phyloP scores from a whole-genome alignment of 495 filamentous ascomycete genomes.

The Lophium mytilinum region DNA sequence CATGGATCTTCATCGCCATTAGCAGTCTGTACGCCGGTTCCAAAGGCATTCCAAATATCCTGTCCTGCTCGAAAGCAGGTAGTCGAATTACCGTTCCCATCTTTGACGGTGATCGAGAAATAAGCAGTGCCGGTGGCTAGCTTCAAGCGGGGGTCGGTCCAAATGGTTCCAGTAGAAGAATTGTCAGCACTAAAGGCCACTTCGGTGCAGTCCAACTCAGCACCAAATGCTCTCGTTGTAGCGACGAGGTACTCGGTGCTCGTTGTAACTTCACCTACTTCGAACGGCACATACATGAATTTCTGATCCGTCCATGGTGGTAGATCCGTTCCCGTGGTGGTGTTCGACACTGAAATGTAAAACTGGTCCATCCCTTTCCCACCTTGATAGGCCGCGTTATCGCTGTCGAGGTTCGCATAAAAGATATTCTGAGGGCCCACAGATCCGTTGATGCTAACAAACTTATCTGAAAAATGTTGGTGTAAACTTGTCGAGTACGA shows the following conservation, averaged over 20 bases:
- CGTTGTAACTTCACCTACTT: no score
- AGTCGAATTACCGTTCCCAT: no score
- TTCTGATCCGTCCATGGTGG: conserved; percentile 33
- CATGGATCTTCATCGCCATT: no score
- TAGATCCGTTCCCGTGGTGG: conserved; percentile 24
- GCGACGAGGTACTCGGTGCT: neutral
- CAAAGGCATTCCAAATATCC: no score
- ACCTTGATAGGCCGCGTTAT: no score
- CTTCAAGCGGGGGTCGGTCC: neutral
- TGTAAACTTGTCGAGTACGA: neutral
- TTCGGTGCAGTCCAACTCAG: conserved; percentile 3
- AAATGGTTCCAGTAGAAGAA: neutral
- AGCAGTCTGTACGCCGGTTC: no score
- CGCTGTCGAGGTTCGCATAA: neutral
- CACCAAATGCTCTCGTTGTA: conserved; percentile 6
- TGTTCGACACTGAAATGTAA: conserved; percentile 30
- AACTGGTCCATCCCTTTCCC: conserved; percentile 16
- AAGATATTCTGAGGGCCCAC: neutral
- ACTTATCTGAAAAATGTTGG: neutral
- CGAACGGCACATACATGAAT: conserved; percentile 34
- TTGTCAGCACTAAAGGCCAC: neutral
- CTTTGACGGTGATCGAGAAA: neutral
- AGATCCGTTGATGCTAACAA: conserved; percentile 10
- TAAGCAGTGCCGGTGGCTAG: no score
- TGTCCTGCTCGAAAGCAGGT: no score